These are phyloP conservation scores for Parafenestella ontariensis DNA, from an alignment of 2,329 filamentous ascomycete genomes.

Conservation along the genomic window DNA sequence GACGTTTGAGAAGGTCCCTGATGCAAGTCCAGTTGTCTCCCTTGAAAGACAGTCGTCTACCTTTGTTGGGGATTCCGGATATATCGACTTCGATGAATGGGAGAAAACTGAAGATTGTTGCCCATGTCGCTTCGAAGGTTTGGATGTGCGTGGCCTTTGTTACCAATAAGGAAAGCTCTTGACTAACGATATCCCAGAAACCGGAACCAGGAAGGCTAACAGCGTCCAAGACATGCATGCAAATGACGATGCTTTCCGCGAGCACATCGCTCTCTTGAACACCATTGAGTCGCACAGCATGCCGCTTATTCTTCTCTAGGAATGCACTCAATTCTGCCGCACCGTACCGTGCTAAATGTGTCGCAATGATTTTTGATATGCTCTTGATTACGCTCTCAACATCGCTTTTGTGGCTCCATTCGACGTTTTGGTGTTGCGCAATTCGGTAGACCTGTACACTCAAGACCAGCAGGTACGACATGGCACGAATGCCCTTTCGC, in stretches of 20 bases:
- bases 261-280: slow-evolving; percentile 54
- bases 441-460: slow-evolving; percentile 41
- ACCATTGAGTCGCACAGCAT: slow-evolving; percentile 55
- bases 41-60: slow-evolving; percentile 48
- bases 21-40: slow-evolving; percentile 60
- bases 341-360: slow-evolving; percentile 41
- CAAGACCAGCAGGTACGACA: slow-evolving; percentile 42
- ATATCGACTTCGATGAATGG: slow-evolving; percentile 62
- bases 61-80: slow-evolving; percentile 54
- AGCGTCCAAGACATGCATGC: slow-evolving; percentile 52
- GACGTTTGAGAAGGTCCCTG: slow-evolving; percentile 54
- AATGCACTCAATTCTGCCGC: slow-evolving; percentile 51
- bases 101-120: slow-evolving; percentile 59
- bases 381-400: slow-evolving; percentile 41
- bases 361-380: slow-evolving; percentile 48
- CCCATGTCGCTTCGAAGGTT: slow-evolving; percentile 49
- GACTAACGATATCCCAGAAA: slow-evolving; percentile 56
- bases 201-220: slow-evolving; percentile 34
- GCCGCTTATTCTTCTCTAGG: slow-evolving; percentile 54
- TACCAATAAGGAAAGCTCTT: slow-evolving; percentile 34
- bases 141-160: slow-evolving; percentile 31
- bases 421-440: slow-evolving; percentile 32
- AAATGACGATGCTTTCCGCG: slow-evolving; percentile 57
- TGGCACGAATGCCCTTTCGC: slow-evolving; percentile 14
- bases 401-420: slow-evolving; percentile 17